A percentile compares a stretch with the other conserved stretches of the same genome.
These are phyloP conservation scores for Rhodocollybia butyracea DNA, from an alignment of 768 basidiomycete species.

Conservation along the genomic window DNA sequence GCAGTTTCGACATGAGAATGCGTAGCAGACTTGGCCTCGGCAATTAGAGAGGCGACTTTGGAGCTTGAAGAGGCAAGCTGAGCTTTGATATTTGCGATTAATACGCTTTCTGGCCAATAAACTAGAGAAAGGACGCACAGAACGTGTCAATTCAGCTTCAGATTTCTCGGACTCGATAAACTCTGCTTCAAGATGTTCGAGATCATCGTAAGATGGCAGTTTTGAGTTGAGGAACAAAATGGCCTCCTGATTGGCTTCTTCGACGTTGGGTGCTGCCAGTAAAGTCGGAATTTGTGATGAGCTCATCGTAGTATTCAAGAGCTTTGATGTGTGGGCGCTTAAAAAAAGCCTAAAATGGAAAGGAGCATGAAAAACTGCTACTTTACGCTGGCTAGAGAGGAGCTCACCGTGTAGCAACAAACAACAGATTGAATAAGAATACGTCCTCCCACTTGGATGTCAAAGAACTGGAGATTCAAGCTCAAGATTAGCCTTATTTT, in stretches of 20 bases:
- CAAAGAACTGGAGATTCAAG: no score
- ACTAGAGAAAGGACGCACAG: slow-evolving; percentile 36
- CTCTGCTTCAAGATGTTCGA: slow-evolving; percentile 42
- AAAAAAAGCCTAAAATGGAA: no score
- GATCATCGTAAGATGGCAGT: slow-evolving; percentile 47
- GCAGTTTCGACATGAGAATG: slow-evolving; percentile 56
- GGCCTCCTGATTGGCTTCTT: not conserved
- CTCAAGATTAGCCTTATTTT: no score
- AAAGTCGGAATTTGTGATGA: slow-evolving; percentile 1
- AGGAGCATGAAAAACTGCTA: no score
- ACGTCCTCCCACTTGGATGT: no score
- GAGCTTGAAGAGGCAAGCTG: slow-evolving; percentile 57
- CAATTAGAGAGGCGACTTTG: slow-evolving; percentile 42
- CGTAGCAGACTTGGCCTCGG: slow-evolving; percentile 44
- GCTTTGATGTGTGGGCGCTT: no score
- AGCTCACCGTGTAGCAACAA: no score
- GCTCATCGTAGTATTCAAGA: not conserved
- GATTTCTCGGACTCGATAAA: slow-evolving; percentile 40
- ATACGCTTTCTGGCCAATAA: slow-evolving; percentile 15
- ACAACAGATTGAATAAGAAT: no score
- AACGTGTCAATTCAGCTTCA: slow-evolving; percentile 37
- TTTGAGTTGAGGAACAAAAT: slow-evolving; percentile 35
- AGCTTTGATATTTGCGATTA: slow-evolving; percentile 42
- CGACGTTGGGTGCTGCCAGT: not conserved
- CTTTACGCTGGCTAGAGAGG: no score